Evolutionary conservation across 495 filamentous ascomycete species (phyloP).

Genomic region (Annulohypoxylon stygium): DNA sequence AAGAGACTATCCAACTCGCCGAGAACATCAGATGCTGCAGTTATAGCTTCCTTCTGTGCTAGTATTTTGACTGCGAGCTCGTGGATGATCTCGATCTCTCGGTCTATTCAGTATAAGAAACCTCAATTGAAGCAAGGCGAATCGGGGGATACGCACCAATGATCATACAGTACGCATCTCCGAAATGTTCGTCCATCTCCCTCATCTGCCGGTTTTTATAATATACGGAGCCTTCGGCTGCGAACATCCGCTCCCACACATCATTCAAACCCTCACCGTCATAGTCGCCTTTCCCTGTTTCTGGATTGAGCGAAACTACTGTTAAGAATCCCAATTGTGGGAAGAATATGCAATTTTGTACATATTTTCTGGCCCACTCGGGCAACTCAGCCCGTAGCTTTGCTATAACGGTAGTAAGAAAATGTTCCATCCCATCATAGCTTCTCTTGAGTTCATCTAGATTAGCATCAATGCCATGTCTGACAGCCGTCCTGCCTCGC

Average conservation of each 20-base stretch:
- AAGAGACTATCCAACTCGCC: conserved; percentile 92
- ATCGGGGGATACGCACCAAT: conserved; percentile 68
- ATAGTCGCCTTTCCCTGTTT: conserved; percentile 73
- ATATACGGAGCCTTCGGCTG: conserved; percentile 77
- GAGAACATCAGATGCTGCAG: conserved; percentile 77
- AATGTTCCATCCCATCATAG: conserved; percentile 80
- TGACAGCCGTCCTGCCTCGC: conserved; percentile 79
- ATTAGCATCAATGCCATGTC: conserved; percentile 76
- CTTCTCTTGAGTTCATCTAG: conserved; percentile 82
- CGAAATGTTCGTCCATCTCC: conserved; percentile 84
- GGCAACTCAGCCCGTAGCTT: conserved; percentile 74
- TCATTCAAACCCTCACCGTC: conserved; percentile 69
- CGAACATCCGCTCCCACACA: conserved; percentile 84
- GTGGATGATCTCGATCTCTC: conserved; percentile 91
- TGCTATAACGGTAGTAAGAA: conserved; percentile 76
- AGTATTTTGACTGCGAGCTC: conserved; percentile 79
- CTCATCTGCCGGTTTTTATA: conserved; percentile 91
- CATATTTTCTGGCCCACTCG: conserved; percentile 63
- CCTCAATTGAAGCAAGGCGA: not conserved
- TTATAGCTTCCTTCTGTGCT: conserved; percentile 75
- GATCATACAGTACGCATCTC: conserved; percentile 87
- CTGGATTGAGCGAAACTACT: conserved; percentile 73
- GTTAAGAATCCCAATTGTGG: conserved; percentile 93
- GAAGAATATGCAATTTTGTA: conserved; percentile 81
- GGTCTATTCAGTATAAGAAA: conserved; percentile 69